Conservation (phyloP, 1,284 basidiomycete genomes). For the Marasmius tenuissimus region DNA sequence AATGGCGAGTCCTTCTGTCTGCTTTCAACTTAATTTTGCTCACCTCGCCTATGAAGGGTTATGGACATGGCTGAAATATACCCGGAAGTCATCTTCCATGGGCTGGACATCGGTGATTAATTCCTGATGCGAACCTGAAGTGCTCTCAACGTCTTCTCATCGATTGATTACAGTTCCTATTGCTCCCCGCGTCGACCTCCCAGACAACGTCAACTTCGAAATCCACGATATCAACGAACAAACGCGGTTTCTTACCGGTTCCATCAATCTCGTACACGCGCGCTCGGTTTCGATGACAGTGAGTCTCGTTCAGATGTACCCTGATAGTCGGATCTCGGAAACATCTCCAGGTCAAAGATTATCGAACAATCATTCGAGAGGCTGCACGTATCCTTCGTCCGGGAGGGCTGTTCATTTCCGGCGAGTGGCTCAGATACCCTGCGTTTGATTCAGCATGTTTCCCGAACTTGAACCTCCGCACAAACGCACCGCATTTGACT, state of each 20-base stretch:
- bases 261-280: slow-evolving; percentile 65
- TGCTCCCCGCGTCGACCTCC: slow-evolving; percentile 54
- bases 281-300: slow-evolving; percentile 57
- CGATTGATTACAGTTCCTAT: slow-evolving; percentile 54
- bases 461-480: not conserved
- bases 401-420: slow-evolving; percentile 64
- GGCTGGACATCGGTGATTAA: slow-evolving; percentile 66
- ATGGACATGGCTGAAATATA: slow-evolving; percentile 69
- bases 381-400: slow-evolving; percentile 58
- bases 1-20: slow-evolving; percentile 47
- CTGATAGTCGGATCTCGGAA: not conserved
- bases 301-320: slow-evolving; percentile 24
- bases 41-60: slow-evolving; percentile 43
- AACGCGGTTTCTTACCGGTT: slow-evolving; percentile 47
- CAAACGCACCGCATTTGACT: not conserved
- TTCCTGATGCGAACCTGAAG: slow-evolving; percentile 7
- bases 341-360: slow-evolving; percentile 45
- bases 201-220: slow-evolving; percentile 59
- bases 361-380: slow-evolving; percentile 50
- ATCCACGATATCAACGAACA: slow-evolving; percentile 55
- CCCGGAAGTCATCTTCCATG: slow-evolving; percentile 60
- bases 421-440: slow-evolving; percentile 53
- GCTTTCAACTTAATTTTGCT: not conserved
- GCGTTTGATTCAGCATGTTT: slow-evolving; percentile 33
- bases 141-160: slow-evolving; percentile 1